These are phyloP conservation scores for Phytophthora ohioensis DNA, from an alignment of 352 stramenopile species.

Conservation along the genomic window DNA sequence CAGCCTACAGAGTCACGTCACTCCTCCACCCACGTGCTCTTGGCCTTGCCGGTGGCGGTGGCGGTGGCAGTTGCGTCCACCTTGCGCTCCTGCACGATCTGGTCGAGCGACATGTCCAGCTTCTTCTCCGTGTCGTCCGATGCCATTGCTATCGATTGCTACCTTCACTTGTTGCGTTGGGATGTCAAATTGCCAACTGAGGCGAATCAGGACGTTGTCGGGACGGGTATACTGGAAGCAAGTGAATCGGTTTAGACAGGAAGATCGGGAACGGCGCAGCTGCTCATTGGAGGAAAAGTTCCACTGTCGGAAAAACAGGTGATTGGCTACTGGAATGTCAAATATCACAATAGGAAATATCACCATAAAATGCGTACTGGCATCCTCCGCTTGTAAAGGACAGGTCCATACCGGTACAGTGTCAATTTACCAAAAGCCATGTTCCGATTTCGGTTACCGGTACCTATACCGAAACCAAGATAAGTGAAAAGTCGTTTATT, in stretches of 20 bases:
- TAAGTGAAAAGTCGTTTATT: too few species aligned
- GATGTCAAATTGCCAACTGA: constrained; percentile 19
- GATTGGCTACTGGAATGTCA: background rate
- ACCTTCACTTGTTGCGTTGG: too few species aligned
- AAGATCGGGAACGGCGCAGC: constrained; percentile 13
- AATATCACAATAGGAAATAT: too few species aligned
- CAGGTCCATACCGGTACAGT: too few species aligned
- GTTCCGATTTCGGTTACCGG: too few species aligned
- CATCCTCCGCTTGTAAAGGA: too few species aligned
- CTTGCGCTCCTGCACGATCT: constrained; percentile 70
- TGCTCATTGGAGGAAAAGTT: constrained; percentile 29
- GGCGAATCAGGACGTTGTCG: constrained; percentile 10
- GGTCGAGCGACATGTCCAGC: constrained; percentile 75
- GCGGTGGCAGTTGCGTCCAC: constrained; percentile 23
- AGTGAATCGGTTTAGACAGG: constrained; percentile 32
- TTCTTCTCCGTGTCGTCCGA: constrained; percentile 70
- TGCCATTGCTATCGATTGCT: constrained; percentile 27
- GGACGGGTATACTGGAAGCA: constrained; percentile 10
- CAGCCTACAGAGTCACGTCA: constrained; percentile 19
- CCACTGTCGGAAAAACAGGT: constrained; percentile 23
- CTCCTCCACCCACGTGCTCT: constrained; percentile 56
- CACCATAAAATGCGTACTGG: too few species aligned
- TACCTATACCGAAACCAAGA: too few species aligned
- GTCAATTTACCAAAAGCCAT: too few species aligned
- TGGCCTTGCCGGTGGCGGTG: constrained; percentile 47